Evolutionary conservation across 495 filamentous ascomycete genomes (phyloP).

Genomic region (Annulohypoxylon nitens): DNA sequence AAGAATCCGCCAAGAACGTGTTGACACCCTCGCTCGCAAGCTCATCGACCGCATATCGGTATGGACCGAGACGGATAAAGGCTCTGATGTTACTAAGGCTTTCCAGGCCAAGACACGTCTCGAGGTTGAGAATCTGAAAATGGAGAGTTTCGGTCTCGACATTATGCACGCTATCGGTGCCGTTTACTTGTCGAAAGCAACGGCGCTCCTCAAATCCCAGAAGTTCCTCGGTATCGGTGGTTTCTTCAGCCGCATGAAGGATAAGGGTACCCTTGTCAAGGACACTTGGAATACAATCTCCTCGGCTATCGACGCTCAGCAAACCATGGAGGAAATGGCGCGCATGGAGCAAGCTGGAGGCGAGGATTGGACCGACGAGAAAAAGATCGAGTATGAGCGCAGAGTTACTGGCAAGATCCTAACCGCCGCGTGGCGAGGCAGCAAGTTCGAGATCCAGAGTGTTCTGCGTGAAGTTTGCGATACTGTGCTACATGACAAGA

Average conservation of each 20-base stretch:
- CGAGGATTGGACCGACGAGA: constrained; percentile 99
- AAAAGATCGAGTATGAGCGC: constrained; percentile 94
- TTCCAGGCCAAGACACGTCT: constrained; percentile 95
- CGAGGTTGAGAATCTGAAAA: constrained; percentile 97
- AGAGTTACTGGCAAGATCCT: constrained; percentile 97
- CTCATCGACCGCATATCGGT: constrained; percentile 91
- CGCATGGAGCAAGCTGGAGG: constrained; percentile 94
- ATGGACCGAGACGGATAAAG: constrained; percentile 98
- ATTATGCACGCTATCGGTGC: constrained; percentile 95
- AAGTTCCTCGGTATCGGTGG: constrained; percentile 97
- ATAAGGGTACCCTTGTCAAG: constrained; percentile 96
- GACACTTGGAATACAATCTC: constrained; percentile 98
- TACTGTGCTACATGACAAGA: constrained; percentile 78
- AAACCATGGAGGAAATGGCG: constrained; percentile 99
- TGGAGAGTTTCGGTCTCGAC: constrained; percentile 98
- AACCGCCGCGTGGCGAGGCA: constrained; percentile 96
- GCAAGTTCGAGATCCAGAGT: constrained; percentile 98
- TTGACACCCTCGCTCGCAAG: constrained; percentile 84
- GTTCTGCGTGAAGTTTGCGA: constrained; percentile 91
- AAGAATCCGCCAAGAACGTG: constrained; percentile 87
- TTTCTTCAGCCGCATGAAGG: constrained; percentile 93
- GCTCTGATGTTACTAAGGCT: constrained; percentile 81
- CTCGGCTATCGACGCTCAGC: constrained; percentile 96
- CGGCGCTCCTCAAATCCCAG: constrained; percentile 89
- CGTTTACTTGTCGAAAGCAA: constrained; percentile 89